Percentiles rank a stretch among this genome's conserved stretches.
Conservation (phyloP, 2,329 filamentous ascomycete species). For the Cryphonectria nitschkei region DNA sequence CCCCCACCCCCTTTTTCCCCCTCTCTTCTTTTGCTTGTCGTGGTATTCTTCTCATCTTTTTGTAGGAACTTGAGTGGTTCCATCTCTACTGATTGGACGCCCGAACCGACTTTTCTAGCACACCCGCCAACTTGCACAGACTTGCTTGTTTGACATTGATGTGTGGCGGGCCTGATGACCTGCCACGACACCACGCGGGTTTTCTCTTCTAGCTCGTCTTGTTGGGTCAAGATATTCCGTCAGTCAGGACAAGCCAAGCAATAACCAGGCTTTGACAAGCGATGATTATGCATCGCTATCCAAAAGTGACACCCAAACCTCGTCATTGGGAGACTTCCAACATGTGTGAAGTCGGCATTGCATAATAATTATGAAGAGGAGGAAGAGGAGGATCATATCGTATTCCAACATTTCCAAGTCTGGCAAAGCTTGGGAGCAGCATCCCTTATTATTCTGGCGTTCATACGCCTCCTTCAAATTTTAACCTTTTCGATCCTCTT, state of each 20-base stretch:
- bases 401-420: neutral
- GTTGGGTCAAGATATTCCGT: neutral
- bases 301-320: neutral
- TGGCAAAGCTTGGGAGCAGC: neutral
- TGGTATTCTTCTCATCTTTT: neutral
- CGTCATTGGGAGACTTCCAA: neutral
- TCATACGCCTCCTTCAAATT: neutral
- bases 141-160: neutral
- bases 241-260: neutral
- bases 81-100: neutral
- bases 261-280: neutral
- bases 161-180: neutral
- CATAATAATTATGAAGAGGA: neutral
- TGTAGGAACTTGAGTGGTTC: neutral
- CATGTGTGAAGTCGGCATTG: neutral
- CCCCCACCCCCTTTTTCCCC: neutral
- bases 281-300: too few relatives aligned
- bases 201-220: neutral
- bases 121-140: neutral
- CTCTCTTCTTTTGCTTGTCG: neutral
- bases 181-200: neutral
- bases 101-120: neutral
- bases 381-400: neutral
- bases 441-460: neutral
- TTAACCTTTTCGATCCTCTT: constrained; percentile 4